A percentile compares a stretch with the other conserved stretches of the same genome.
Conservation (phyloP, 768 basidiomycete genomes). For the Multifurca ochricompacta region DNA sequence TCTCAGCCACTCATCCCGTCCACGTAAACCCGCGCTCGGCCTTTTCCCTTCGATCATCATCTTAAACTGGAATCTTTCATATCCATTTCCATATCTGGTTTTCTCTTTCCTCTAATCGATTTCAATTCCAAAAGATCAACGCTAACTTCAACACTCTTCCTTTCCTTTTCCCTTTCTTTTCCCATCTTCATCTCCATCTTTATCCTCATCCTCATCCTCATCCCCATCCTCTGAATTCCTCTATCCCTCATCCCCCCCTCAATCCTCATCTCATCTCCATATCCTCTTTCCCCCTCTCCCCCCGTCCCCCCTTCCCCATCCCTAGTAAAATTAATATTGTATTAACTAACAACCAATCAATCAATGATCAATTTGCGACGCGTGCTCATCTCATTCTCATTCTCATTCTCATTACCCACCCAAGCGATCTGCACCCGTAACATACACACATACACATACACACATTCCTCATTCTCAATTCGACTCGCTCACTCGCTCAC, state of each 20-base stretch:
- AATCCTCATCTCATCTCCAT: not conserved
- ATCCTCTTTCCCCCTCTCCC: not conserved
- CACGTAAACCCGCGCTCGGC: conserved; percentile 16
- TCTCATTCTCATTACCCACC: too few species aligned
- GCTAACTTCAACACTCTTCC: not conserved
- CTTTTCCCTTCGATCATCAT: conserved; percentile 1
- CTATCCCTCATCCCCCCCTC: not conserved
- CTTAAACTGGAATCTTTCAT: not conserved
- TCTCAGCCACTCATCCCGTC: conserved; percentile 3
- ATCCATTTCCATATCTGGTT: not conserved
- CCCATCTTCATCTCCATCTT: too few species aligned
- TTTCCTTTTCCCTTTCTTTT: not conserved
- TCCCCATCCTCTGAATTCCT: too few species aligned
- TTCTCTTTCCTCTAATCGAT: conserved; percentile 12
- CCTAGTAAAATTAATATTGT: too few species aligned
- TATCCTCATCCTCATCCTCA: not conserved
- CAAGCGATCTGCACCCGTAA: too few species aligned
- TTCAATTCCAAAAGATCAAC: conserved; percentile 7
- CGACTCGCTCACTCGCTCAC: not conserved
- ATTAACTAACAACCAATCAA: too few species aligned
- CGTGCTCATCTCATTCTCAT: too few species aligned
- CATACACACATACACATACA: too few species aligned
- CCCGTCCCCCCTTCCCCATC: not conserved
- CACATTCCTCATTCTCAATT: not conserved
- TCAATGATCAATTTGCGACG: too few species aligned